Base-by-base conservation (phyloP, 352 stramenopile species). In the Globisporangium iwayamae region DNA sequence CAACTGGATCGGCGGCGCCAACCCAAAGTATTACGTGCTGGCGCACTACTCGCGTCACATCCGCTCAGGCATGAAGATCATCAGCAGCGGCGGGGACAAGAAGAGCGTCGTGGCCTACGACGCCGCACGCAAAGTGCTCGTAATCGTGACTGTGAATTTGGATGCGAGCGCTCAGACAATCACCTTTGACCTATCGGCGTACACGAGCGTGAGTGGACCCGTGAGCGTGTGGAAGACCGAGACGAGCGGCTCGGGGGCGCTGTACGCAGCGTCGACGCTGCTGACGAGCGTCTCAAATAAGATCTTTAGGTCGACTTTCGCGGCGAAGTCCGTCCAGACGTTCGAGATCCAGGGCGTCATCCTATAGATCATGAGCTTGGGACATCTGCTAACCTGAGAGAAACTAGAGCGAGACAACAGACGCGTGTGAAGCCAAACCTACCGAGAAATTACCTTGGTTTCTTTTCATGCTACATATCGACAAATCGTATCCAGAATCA, bases 1-100 rank as follows among this genome's bases (percentile, higher is more conserved):
- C 48, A 71, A 70, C 30, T 76, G 57, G 52, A 78, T 89, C 46
- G 69, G 65, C 38, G 50, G 52, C 5, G 60, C 72, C 16, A 86
- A 83, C 52, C 43, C 63, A 5, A 89, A 89, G 66, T 86, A 83
- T 53, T 81, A 77, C n/a, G 75, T 76, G 6, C 55, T 86, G 22
- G 75, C 75, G 18, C 79, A 89, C 51, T 89, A 81, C 52, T 82
- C 79, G 25, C 79, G 79, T 32, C 79, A 89, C 60, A 89, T 89
- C 65, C 77, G 75, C 3, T 73, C 78, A 2, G 75, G 79, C 16
- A 86, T 89, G 77, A 36, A 57, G 20, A 85, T 89, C 53, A 63
- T 85, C 39, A 56, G 61, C 16, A 80, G 68, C 18, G 53, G 70
- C 54, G 71, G 72, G 39, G 59, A 70, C 52, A 70, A 59, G 22